Percentiles rank a stretch among this genome's conserved stretches.
Evolutionary conservation across 2,329 filamentous ascomycete species (phyloP).

Genomic region (Waltergamsia citrina): DNA sequence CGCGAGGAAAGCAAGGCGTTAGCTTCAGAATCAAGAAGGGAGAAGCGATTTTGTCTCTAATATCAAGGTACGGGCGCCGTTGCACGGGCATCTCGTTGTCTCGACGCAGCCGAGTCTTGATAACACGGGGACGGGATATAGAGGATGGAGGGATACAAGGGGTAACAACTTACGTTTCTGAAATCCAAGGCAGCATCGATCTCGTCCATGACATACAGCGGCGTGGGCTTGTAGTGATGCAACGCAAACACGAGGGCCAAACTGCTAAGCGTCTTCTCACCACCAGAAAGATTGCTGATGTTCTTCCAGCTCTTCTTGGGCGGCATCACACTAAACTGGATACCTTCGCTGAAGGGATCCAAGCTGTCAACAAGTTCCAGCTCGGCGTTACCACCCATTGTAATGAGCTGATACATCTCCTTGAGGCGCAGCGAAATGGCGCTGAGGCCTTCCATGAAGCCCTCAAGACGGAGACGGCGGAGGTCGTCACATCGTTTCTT

Average conservation of each 20-base stretch:
- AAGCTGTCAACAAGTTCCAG: constrained; percentile 92
- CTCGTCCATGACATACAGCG: constrained; percentile 98
- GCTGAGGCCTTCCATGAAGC: constrained; percentile 97
- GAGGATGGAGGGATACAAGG: too few species aligned
- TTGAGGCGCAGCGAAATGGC: constrained; percentile 90
- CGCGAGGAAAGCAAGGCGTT: constrained; percentile 1
- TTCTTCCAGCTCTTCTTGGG: constrained; percentile 99
- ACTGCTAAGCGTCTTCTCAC: constrained; percentile 92
- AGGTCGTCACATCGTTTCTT: constrained; percentile 93
- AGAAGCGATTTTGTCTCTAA: not conserved
- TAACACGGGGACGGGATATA: constrained; percentile 1
- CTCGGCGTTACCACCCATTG: constrained; percentile 97
- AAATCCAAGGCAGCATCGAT: constrained; percentile 98
- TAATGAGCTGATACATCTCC: constrained; percentile 99
- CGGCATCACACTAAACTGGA: constrained; percentile 96
- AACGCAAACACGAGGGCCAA: constrained; percentile 94
- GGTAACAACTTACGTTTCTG: constrained; percentile 80
- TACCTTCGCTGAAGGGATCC: constrained; percentile 94
- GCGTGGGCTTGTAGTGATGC: constrained; percentile 96
- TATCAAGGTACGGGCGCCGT: not conserved
- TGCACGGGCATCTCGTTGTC: too few species aligned
- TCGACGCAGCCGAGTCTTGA: too few species aligned
- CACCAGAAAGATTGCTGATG: constrained; percentile 89
- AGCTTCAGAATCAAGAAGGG: not conserved
- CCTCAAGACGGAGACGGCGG: constrained; percentile 79